Evolutionary conservation across 2,329 filamentous ascomycete species (phyloP), one percentile per base, ranked within the genome.

Genomic region (Aspergillus piperis): DNA sequence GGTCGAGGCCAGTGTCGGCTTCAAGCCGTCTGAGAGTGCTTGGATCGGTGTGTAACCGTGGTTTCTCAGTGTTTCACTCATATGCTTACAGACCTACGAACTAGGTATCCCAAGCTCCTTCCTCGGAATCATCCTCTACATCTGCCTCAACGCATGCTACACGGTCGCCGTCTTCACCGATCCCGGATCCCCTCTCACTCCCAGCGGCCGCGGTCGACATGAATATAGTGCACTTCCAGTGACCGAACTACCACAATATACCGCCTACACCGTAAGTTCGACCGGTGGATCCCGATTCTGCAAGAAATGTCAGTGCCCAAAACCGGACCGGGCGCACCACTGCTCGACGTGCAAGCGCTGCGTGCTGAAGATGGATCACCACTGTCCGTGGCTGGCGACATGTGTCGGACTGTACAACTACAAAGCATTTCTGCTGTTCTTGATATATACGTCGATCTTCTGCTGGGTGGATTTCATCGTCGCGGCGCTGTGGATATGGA

Each of bases 311-410:
- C 91, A 96, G 79, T 89, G 89, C 55, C 87, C 90, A 64, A 99
- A 99, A 80, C 95, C 95, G 44, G 95, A 99, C 78, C 91, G 95
- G 62, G 88, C 94, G 32, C 95, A 99, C 77, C 95, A 99, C 81
- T 99, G 95, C 83, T 96, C 92, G 10, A 96, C 92, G 3, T 99
- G 95, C 79, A 87, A 89, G 67, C 89, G 90, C 71, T 99, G 95
- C 75, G 93, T 99, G 25, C 83, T 99, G 75, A 99, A 99, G 82
- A 99, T 99, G 95, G 95, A 99, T 74, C 95, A 99, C 76, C 95
- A 99, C 80, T 99, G 95, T 75, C 95, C 95, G 15, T 99, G 95
- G 95, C 84, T 99, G 53, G 94, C 95, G 27, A 96, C 92, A 3
- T 99, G 95, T 76, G 90, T 99, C 61, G 95, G 95, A 19, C 81